Base-by-base conservation (phyloP, 2,329 filamentous ascomycete genomes). In the Aspergillus tubingensis region DNA sequence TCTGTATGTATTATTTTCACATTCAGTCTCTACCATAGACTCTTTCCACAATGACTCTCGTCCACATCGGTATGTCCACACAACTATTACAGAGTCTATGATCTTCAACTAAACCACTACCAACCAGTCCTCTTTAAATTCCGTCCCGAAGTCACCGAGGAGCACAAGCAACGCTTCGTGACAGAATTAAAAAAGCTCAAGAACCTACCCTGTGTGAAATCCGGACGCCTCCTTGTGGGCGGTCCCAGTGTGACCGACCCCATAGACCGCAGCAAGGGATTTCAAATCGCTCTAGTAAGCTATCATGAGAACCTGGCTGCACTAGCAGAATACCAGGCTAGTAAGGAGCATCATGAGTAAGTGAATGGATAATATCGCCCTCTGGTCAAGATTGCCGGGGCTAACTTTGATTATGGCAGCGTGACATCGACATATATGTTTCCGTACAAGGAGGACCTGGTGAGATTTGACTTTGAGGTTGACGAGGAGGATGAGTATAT, bases 381-480 rank as follows among this genome's bases (percentile, higher is more conserved):
- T 19, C 10, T 41, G 11, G 11, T 7, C 27, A 11, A 30, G 8
- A 30, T 5, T 30, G 27, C 27, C 3, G 8, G 61, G 8, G n/a
- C 8, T 23, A 39, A 30, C 32, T 10, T 27, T 25, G 43, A 15
- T 2, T 21, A 5, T 3, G 2, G 19, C 43, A 85, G 83, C 54
- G 81, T 85, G 0, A 85, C 83, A 0, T 79, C 75, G 30, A 79
- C 76, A 3, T 82, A 81, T 54, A 70, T 86, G 7, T 83, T 80
- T 70, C 83, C 83, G 0, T 85, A 77, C 64, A 81, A 80, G 17
- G 82, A 85, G 54, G 82, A 85, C 58, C 70, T 85, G 1, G 76
- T 77, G 15, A 74, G 83, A 17, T 85, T 85, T 65, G 83, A 85
- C 63, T 85, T 85, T 62, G 82, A 85, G 55, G 70, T 73, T 1